Evolutionary conservation across 148 eudicot species (phyloP), one percentile per base, ranked within the genome.

Genomic region (Beta vulgaris): DNA sequence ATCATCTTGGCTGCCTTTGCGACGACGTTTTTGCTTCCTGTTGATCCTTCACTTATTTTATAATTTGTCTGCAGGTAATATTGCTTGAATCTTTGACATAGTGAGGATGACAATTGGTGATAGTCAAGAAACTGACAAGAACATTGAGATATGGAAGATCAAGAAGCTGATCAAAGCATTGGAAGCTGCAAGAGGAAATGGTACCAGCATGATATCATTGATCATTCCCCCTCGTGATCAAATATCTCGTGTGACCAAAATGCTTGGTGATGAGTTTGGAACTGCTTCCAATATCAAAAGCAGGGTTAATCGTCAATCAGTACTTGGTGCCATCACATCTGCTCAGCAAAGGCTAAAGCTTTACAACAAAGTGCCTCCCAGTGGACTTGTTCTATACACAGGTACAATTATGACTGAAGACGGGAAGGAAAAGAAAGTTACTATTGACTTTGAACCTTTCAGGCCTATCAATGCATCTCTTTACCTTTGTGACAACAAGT

Each of bases 111-210:
- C 80, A 70, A 26, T 8, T 37, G 55, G 80, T 13, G 76, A 77
- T 57, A n/a, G 69, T 36, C 70, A 28, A 36, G 71, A 71, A 36
- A 59, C 74, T 35, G 74, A 77, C 37, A 72, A 63, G 61, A 71
- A 77, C 36, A 77, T 77, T 39, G 70, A 71, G 69, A 77, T 77
- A 11, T 77, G 80, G 80, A 77, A 71, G 71, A 63, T 77, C 53
- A 77, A 71, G 70, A 64, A 64, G 59, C 55, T 77, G 16, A 77
- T 77, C 39, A 77, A 77, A 40, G 74, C 60, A 29, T 72, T 77
- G 59, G 80, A 77, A 71, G 70, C 76, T 71, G 80, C 80, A 1
- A 71, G 69, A 63, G 80, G 80, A 71, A 77, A 77, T 63, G 80
- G 80, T 29, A 77, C 80, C 9, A 77, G 80, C 71, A 77, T 71